phyloP scores from a whole-genome alignment of 306 rosid species.

The Citrullus colocynthis region DNA sequence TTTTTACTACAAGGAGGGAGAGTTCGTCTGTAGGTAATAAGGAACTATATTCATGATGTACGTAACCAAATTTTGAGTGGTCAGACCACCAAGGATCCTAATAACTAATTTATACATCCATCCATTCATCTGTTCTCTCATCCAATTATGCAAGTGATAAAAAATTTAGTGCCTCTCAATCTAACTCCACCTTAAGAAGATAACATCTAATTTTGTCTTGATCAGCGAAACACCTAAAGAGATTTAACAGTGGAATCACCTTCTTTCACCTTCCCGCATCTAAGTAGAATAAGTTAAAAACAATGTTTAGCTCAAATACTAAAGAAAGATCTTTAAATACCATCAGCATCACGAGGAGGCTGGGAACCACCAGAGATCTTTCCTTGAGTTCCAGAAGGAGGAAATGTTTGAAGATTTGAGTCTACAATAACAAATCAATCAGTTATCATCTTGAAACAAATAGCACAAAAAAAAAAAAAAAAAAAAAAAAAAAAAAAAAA shows the following conservation, averaged over 20 bases:
- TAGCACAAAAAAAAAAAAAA: neutral
- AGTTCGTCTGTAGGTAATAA: neutral
- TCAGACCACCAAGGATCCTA: neutral
- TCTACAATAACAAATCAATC: conserved; percentile 28
- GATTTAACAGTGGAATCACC: neutral
- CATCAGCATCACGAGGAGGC: conserved; percentile 89
- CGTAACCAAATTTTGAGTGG: neutral
- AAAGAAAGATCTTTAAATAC: conserved; percentile 19
- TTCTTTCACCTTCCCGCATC: neutral
- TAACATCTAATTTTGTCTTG: neutral
- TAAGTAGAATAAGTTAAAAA: neutral
- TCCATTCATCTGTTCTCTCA: neutral
- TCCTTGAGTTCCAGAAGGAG: conserved; percentile 72
- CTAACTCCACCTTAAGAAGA: neutral
- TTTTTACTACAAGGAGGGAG: neutral
- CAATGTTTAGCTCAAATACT: neutral
- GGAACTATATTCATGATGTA: neutral
- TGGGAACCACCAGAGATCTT: conserved; percentile 60
- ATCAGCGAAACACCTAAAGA: neutral
- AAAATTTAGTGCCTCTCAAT: neutral
- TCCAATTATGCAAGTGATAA: neutral
- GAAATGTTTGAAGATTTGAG: conserved; percentile 85
- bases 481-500: too few species aligned
- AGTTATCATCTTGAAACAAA: neutral
- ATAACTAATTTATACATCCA: neutral